Evolutionary conservation across 495 filamentous ascomycete species (phyloP).

Genomic region (Podospora pseudocomata): DNA sequence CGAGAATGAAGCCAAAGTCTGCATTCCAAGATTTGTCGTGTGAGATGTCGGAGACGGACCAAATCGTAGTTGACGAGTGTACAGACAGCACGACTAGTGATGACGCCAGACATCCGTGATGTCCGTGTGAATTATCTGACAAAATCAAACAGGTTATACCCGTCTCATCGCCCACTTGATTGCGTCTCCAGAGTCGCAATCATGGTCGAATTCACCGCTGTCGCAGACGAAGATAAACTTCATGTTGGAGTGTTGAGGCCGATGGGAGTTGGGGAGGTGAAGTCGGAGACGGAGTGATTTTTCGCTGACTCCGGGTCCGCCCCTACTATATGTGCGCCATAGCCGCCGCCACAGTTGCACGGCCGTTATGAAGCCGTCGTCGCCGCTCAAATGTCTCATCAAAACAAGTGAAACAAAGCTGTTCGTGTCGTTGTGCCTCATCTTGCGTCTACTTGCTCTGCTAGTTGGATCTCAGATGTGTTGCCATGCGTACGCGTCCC

Average conservation of each 20-base stretch:
- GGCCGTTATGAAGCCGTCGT: background rate
- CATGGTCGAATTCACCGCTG: background rate
- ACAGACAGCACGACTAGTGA: background rate
- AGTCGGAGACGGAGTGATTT: background rate
- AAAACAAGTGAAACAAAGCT: background rate
- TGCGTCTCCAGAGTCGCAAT: background rate
- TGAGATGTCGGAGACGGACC: background rate
- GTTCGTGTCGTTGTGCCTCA: background rate
- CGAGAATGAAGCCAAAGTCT: background rate
- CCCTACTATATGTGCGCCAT: background rate
- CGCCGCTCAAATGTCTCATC: background rate
- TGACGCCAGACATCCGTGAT: background rate
- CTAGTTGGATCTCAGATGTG: background rate
- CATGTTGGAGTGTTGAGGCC: background rate
- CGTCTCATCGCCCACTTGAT: background rate
- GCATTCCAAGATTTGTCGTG: background rate
- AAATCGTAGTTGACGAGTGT: background rate
- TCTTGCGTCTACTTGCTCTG: background rate
- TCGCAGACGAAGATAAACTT: background rate
- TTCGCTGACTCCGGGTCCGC: background rate
- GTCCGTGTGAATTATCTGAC: background rate
- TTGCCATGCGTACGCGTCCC: background rate
- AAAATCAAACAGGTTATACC: background rate
- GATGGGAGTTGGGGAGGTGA: background rate
- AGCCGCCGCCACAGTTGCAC: background rate